Percentiles rank a stretch among this genome's conserved stretches.
Conservation (phyloP, 768 basidiomycete genomes). For the Daedalea quercina region DNA sequence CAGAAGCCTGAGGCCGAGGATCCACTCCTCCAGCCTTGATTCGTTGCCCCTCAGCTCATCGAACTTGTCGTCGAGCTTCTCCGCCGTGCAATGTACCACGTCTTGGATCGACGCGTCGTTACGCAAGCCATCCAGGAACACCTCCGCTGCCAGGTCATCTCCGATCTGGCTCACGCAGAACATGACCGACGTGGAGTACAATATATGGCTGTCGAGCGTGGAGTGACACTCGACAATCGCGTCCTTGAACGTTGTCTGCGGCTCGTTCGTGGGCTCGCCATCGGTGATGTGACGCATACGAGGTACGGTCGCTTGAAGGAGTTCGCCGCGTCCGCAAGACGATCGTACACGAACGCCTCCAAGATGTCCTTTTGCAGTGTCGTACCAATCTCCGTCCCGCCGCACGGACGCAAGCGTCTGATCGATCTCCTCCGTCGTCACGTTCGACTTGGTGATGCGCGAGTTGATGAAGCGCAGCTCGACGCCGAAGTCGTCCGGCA, state of each 20-base stretch:
- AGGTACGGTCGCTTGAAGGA: slow-evolving; percentile 5
- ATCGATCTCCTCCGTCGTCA: neutral
- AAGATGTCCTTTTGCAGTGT: neutral
- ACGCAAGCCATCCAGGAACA: slow-evolving; percentile 1
- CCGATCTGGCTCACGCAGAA: slow-evolving; percentile 10
- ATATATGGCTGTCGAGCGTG: neutral
- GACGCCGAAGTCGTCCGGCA: slow-evolving; percentile 20
- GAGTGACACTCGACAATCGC: slow-evolving; percentile 4
- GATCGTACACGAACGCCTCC: neutral
- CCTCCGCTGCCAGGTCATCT: neutral
- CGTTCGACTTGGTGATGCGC: neutral
- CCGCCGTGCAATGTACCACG: slow-evolving; percentile 5
- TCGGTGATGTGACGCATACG: slow-evolving; percentile 5
- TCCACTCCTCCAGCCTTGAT: slow-evolving; percentile 4
- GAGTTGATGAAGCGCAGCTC: slow-evolving; percentile 22
- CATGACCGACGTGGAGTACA: slow-evolving; percentile 6
- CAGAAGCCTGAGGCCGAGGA: slow-evolving; percentile 3
- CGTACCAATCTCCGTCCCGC: slow-evolving; percentile 5
- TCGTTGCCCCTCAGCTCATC: slow-evolving; percentile 5
- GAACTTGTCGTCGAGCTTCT: slow-evolving; percentile 7
- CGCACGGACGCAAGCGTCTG: neutral
- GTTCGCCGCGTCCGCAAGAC: slow-evolving; percentile 1
- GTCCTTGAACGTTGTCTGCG: neutral
- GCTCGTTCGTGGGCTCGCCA: neutral
- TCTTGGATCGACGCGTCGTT: slow-evolving; percentile 1